phyloP scores from a whole-genome alignment of 2,329 filamentous ascomycete species.

The Cytospora leucostoma region DNA sequence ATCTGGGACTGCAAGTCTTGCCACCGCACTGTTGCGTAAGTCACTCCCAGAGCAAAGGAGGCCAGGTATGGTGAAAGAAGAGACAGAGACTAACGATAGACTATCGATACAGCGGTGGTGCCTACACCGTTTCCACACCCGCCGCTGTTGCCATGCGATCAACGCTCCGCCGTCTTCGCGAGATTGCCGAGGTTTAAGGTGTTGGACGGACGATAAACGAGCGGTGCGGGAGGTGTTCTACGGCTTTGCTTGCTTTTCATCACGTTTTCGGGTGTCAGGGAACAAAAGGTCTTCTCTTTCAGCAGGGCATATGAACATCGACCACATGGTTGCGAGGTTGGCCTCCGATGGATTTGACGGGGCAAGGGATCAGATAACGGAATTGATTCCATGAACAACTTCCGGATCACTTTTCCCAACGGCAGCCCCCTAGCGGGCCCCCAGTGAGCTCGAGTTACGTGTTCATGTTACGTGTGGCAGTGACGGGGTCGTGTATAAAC shows the following conservation, averaged over 20 bases:
- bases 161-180: constrained; percentile 93
- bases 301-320: constrained; percentile 27
- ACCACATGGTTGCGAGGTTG: constrained; percentile 25
- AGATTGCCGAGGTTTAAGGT: constrained; percentile 91
- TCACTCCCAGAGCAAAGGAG: constrained; percentile 39
- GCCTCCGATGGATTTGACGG: constrained; percentile 36
- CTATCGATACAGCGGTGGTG: constrained; percentile 22
- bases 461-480: background rate
- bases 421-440: background rate
- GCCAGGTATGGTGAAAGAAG: background rate
- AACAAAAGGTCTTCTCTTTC: constrained; percentile 28
- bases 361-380: constrained; percentile 27
- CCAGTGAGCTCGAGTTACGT: background rate
- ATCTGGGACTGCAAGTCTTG: constrained; percentile 82
- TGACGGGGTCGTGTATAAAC: too few relatives aligned
- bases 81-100: constrained; percentile 5
- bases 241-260: constrained; percentile 29
- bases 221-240: constrained; percentile 28
- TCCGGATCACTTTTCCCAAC: background rate
- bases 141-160: constrained; percentile 93
- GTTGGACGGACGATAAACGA: constrained; percentile 32
- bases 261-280: constrained; percentile 29
- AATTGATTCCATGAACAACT: constrained; percentile 28
- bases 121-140: constrained; percentile 57
- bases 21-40: constrained; percentile 79